Evolutionary conservation across 2,329 filamentous ascomycete genomes (phyloP).

Genomic region (Neophaeococcomyces mojaviensis): DNA sequence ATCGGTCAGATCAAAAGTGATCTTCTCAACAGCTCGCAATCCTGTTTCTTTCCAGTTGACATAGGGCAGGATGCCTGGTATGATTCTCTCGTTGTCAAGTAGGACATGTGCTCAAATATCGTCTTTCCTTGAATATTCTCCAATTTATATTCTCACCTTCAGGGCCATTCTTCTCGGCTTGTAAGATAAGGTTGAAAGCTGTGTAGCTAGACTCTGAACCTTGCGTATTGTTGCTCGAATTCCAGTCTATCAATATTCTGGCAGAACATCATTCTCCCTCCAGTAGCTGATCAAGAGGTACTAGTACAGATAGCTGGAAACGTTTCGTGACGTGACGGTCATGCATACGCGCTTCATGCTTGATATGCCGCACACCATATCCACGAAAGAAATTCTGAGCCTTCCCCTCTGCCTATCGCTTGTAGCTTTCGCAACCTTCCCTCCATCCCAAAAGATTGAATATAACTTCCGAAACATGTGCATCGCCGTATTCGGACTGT

Average conservation of each 20-base stretch:
- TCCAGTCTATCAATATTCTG: conserved; percentile 35
- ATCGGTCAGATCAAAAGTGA: too few relatives aligned
- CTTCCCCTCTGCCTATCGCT: conserved; percentile 42
- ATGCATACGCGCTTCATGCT: conserved; percentile 45
- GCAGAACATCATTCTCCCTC: conserved; percentile 46
- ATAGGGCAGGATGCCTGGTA: too few relatives aligned
- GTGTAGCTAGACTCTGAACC: conserved; percentile 47
- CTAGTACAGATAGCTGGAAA: conserved; percentile 40
- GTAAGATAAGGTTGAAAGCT: conserved; percentile 68
- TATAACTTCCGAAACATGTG: conserved; percentile 46
- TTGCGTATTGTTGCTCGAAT: conserved; percentile 44
- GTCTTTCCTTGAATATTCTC: conserved; percentile 26
- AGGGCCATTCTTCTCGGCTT: conserved; percentile 71
- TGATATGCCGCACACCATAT: conserved; percentile 46
- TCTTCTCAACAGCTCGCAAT: too few relatives aligned
- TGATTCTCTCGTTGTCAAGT: too few relatives aligned
- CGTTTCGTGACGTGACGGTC: conserved; percentile 44
- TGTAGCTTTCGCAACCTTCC: conserved; percentile 42
- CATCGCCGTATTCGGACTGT: conserved; percentile 43
- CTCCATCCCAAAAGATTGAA: conserved; percentile 47
- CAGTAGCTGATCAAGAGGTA: conserved; percentile 46
- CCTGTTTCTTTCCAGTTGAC: too few relatives aligned
- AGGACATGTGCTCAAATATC: too few relatives aligned
- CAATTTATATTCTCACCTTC: conserved; percentile 43
- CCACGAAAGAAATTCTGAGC: conserved; percentile 44